Evolutionary conservation across 192 early-diverging fungal species (phyloP).

Genomic region (Piromyces sp.): DNA sequence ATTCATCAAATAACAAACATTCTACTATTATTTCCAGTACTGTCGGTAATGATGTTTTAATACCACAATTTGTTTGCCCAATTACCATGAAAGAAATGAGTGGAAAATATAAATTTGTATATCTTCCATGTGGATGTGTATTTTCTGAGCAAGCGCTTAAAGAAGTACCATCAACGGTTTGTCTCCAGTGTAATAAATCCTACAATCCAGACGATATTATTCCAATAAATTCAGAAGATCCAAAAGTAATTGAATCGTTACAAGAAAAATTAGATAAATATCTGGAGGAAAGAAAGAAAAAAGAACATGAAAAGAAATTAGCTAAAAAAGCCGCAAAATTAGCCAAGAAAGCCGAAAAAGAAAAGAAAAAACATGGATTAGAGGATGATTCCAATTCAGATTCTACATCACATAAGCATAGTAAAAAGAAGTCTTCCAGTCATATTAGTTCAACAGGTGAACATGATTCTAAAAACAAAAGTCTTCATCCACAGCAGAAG

Average conservation of each 20-base stretch:
- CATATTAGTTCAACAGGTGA: constrained; percentile 22
- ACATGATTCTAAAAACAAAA: constrained; percentile 10
- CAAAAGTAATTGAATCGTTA: constrained; percentile 42
- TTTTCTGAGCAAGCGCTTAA: constrained; percentile 61
- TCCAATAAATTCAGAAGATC: constrained; percentile 42
- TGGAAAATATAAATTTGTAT: constrained; percentile 50
- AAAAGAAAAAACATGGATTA: not conserved
- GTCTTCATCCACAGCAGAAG: not conserved
- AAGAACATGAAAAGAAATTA: not conserved
- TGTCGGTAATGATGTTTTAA: constrained; percentile 5
- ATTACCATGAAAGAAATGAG: constrained; percentile 74
- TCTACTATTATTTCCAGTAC: constrained; percentile 5
- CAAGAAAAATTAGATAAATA: not conserved
- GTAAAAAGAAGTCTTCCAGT: constrained; percentile 15
- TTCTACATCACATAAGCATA: constrained; percentile 12
- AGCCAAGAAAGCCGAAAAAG: constrained; percentile 12
- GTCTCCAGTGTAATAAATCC: constrained; percentile 46
- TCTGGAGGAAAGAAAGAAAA: not conserved
- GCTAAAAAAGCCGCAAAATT: not conserved
- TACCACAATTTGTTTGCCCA: constrained; percentile 51
- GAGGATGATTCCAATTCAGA: not conserved
- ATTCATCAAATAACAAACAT: constrained; percentile 9
- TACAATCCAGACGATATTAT: constrained; percentile 39
- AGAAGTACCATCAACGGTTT: constrained; percentile 39
- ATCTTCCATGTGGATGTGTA: constrained; percentile 58